phyloP scores from a whole-genome alignment of 2,329 filamentous ascomycete genomes.

The Colletotrichum destructivum region DNA sequence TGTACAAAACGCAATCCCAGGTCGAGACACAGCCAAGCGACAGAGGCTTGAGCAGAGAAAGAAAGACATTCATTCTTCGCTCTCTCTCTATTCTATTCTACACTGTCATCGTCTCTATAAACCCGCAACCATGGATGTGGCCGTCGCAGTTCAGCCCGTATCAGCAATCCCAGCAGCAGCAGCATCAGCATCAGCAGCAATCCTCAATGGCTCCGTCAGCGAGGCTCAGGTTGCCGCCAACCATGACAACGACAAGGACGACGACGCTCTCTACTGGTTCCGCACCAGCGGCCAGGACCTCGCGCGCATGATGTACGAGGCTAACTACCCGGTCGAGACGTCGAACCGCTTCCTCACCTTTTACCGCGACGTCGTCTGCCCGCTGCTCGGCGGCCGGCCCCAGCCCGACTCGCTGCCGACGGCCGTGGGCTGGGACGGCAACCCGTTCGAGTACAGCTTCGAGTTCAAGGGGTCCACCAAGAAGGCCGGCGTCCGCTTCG shows the following conservation, averaged over 20 bases:
- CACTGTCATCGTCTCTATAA: too few species aligned
- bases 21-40: too few species aligned
- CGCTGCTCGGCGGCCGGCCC: neutral
- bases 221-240: too few species aligned
- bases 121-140: too few species aligned
- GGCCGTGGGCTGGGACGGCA: neutral
- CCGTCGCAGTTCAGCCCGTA: too few species aligned
- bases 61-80: too few species aligned
- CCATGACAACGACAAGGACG: neutral
- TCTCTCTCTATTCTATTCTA: too few species aligned
- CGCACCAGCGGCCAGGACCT: neutral
- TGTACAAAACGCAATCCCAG: too few species aligned
- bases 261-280: neutral
- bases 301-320: neutral
- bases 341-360: neutral
- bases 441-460: constrained; percentile 2
- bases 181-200: too few species aligned
- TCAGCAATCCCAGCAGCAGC: too few species aligned
- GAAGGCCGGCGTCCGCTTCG: neutral
- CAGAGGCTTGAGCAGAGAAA: too few species aligned
- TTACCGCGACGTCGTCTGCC: neutral
- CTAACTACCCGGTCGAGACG: neutral
- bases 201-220: too few species aligned
- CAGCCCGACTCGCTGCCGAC: neutral
- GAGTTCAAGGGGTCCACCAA: neutral